Conservation (phyloP, 345 rosid genomes). For the Physaria fendleri region DNA sequence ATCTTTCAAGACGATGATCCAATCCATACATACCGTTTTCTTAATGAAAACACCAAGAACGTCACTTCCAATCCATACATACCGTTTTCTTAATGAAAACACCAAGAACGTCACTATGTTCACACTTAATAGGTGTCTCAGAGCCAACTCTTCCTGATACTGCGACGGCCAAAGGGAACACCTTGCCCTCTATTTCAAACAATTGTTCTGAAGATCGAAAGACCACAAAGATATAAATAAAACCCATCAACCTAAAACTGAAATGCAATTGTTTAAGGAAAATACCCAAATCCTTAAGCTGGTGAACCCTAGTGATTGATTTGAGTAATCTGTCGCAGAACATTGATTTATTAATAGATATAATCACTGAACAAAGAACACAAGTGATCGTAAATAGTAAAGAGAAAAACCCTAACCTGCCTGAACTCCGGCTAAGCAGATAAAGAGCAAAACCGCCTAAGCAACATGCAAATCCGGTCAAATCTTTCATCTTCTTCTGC, state of each 20-base stretch:
- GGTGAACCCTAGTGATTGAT: conserved; percentile 52
- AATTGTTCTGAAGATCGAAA: conserved; percentile 47
- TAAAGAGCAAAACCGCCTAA: conserved; percentile 67
- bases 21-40: conserved; percentile 48
- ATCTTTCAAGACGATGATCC: neutral
- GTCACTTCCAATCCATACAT: neutral
- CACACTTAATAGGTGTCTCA: conserved; percentile 66
- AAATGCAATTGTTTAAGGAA: neutral
- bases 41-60: conserved; percentile 53
- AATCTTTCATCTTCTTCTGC: conserved; percentile 41
- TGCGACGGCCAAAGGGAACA: conserved; percentile 60
- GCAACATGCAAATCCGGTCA: conserved; percentile 69
- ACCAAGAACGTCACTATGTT: conserved; percentile 44
- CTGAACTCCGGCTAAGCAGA: conserved; percentile 72
- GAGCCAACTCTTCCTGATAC: conserved; percentile 81
- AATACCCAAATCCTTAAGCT: conserved; percentile 54
- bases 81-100: conserved; percentile 84
- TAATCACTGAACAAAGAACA: neutral
- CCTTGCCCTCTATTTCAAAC: conserved; percentile 54
- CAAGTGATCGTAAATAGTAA: neutral
- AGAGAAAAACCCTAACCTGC: conserved; percentile 39
- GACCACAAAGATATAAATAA: neutral
- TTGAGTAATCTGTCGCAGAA: conserved; percentile 51
- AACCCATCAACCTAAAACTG: neutral
- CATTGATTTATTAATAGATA: neutral